Percentiles rank a stretch among this genome's conserved stretches.
Conservation (phyloP, 371 early-diverging fungal species). For the Mucor saturninus region DNA sequence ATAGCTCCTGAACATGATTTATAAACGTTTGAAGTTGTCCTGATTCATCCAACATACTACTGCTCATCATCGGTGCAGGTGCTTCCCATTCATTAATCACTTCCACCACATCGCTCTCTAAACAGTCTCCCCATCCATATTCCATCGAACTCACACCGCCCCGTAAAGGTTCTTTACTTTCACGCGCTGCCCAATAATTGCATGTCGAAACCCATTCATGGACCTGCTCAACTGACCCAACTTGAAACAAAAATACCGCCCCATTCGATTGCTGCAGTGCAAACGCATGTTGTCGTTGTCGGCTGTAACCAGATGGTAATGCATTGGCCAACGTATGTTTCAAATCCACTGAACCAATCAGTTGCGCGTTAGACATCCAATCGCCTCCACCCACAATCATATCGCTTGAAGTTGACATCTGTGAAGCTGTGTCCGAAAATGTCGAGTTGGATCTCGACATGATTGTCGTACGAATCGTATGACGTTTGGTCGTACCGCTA, state of each 20-base stretch:
- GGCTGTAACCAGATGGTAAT: constrained; percentile 84
- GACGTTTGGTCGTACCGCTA: constrained; percentile 3
- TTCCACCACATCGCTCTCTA: constrained; percentile 6
- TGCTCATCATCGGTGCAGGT: constrained; percentile 38
- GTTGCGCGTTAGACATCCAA: constrained; percentile 29
- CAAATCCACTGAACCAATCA: constrained; percentile 66
- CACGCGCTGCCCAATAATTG: constrained; percentile 93
- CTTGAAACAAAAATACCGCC: constrained; percentile 85
- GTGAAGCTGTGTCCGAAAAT: constrained; percentile 49
- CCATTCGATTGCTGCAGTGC: constrained; percentile 83
- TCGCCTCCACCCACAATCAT: constrained; percentile 21
- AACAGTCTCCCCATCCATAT: constrained; percentile 87
- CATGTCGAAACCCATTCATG: constrained; percentile 85
- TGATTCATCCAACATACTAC: constrained; percentile 41
- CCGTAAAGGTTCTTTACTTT: constrained; percentile 84
- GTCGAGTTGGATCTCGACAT: constrained; percentile 24
- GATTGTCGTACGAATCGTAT: constrained; percentile 18
- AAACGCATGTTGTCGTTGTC: constrained; percentile 81
- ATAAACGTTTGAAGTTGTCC: constrained; percentile 38
- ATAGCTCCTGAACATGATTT: constrained; percentile 40
- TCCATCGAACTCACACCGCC: constrained; percentile 89
- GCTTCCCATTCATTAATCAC: constrained; percentile 45
- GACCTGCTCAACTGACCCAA: constrained; percentile 66
- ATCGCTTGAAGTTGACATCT: constrained; percentile 8
- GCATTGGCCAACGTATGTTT: constrained; percentile 83